Base-by-base conservation (phyloP, 148 eudicot genomes). In the Gaultheria prostrata region DNA sequence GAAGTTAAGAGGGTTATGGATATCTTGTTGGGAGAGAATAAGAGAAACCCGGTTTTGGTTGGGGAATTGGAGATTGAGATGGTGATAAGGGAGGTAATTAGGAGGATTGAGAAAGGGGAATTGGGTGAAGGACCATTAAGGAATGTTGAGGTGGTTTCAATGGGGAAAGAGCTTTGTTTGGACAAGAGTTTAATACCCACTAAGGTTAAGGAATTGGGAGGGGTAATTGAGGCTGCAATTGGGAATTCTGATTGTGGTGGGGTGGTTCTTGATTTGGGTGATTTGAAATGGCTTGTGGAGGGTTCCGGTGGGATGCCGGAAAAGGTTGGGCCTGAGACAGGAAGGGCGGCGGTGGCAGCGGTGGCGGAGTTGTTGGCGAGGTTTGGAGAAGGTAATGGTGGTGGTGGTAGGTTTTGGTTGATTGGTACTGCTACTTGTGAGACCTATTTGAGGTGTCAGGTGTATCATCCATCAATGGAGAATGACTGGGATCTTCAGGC, bases 381-480 rank as follows among this genome's bases (percentile, higher is more conserved):
- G 28, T 90, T 84, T 33, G 35, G 85, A 10, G 92, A 86, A 12
- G 85, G 71, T 43, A 82, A 74, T 26, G 56, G 79, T 43, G 84
- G 75, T 20, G 85, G 78, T 26, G 69, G 80, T 20, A 85, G 74
- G 84, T 50, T 96, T 81, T 96, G 99, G 99, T 87, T 93, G 80
- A 89, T 93, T 82, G 99, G 98, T 33, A 90, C 91, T 20, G 98
- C 99, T 51, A 94, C 99, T n/a, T 96, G 98, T 87, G 98, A 94
- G 89, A 96, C 99, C 13, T 96, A 93, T 85, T 75, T 96, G 86
- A 94, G 99, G 85, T 94, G 99, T 74, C 95, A 96, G 57, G 93
- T 96, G 71, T 93, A 92, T 90, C 93, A 96, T 81, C 91, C 98
- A 30, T 70, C 89, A 33, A 92, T 93, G 98, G 99, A 96, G 86